Evolutionary conservation across 2,329 filamentous ascomycete genomes (phyloP), one percentile per base, ranked within the genome.

Genomic region (Neofusicoccum sp.): DNA sequence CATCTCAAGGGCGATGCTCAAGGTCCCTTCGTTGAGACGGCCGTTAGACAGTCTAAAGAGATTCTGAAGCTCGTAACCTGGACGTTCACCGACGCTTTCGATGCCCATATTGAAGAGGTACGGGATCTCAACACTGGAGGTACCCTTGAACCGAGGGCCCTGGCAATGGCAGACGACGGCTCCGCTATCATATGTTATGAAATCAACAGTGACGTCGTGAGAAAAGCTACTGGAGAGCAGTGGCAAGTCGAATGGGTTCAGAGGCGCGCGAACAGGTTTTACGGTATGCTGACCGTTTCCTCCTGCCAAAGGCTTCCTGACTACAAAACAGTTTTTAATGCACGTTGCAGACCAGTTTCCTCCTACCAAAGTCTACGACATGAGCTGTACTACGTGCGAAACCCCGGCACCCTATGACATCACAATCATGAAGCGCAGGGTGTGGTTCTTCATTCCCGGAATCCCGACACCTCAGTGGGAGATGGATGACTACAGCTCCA

Each of bases 51-150:
- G 28, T 58, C 62, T 7, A 44, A 44, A 39, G 37, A 49, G n/a
- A 6, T 60, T 8, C 5, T 59, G 29, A 64, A 64, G 29, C 62
- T 64, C n/a, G 62, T 64, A 12, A 59, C 52, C 8, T 64, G 60
- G 60, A 22, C 29, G 6, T 36, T 59, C 54, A 49, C 37, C 43
- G 37, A 16, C 5, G n/a, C 33, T n/a, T 47, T 34, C 34, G 29
- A 56, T 14, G 56, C 49, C 4, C 16, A 11, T 11, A 31, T 54
- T 22, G 56, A 39, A 2, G 31, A 60, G 31, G 16, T 64, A 7
- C 36, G 44, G 31, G 62, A 64, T 6, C 33, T 61, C 44, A 44
- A 44, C 31, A 39, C 52, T n/a, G 49, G 43, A 16, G 39, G 54
- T 6, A 37, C 28, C 34, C 52, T 56, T 14, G 61, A 41, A 28